These are phyloP conservation scores for Talaromyces wortmannii DNA, from an alignment of 495 filamentous ascomycete species.

Conservation along the genomic window DNA sequence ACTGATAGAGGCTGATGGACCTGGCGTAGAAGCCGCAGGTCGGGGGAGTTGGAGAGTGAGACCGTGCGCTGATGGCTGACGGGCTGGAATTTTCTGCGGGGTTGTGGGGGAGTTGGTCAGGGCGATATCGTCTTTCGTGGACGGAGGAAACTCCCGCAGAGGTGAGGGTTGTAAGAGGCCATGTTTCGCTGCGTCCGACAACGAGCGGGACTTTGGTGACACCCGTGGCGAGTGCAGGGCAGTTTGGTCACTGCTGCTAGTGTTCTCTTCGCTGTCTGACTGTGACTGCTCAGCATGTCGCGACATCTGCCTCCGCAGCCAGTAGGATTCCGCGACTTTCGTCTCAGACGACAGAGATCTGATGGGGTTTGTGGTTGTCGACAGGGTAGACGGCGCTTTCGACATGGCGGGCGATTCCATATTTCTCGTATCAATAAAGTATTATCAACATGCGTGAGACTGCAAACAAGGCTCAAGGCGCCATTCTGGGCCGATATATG, in stretches of 20 bases:
- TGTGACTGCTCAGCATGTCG: slow-evolving; percentile 4
- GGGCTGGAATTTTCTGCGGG: slow-evolving; percentile 44
- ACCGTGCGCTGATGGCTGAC: slow-evolving; percentile 50
- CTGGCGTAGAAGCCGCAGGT: slow-evolving; percentile 21
- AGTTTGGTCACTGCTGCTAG: slow-evolving; percentile 1
- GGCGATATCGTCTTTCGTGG: slow-evolving; percentile 75
- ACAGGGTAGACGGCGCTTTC: not conserved
- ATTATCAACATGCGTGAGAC: not conserved
- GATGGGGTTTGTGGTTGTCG: not conserved
- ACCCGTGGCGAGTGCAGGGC: slow-evolving; percentile 10
- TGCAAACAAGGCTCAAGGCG: not conserved
- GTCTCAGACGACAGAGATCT: not conserved
- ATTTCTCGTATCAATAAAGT: too few relatives aligned
- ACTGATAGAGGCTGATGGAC: slow-evolving; percentile 49
- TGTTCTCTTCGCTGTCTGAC: slow-evolving; percentile 6
- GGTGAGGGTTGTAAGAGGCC: slow-evolving; percentile 14
- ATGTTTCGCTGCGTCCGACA: slow-evolving; percentile 37
- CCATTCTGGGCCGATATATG: not conserved
- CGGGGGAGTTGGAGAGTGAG: slow-evolving; percentile 68
- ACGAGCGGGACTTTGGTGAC: slow-evolving; percentile 33
- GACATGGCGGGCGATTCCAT: not conserved
- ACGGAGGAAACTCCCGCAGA: slow-evolving; percentile 22
- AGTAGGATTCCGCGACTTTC: slow-evolving; percentile 1
- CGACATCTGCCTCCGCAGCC: slow-evolving; percentile 4
- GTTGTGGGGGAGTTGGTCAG: slow-evolving; percentile 48